These are phyloP conservation scores for Panicum hallii DNA, from an alignment of 202 grass and related monocot species.

Conservation along the genomic window DNA sequence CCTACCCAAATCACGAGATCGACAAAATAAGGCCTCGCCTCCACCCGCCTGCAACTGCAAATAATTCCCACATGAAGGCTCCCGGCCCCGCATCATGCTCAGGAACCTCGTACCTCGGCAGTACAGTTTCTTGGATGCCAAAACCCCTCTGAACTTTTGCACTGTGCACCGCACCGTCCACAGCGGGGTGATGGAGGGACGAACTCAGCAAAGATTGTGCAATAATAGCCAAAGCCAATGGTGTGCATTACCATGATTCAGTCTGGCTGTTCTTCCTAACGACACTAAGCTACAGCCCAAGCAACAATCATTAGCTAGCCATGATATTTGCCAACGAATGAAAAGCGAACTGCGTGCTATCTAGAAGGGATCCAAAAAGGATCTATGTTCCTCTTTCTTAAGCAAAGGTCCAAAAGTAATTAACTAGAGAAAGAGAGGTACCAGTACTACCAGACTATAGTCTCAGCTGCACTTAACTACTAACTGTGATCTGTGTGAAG, in stretches of 20 bases:
- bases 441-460: neutral
- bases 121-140: neutral
- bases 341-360: neutral
- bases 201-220: neutral
- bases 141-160: conserved; percentile 1
- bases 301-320: neutral
- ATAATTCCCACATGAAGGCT: neutral
- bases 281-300: conserved; percentile 1
- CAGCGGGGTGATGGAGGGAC: neutral
- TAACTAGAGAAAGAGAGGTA: too few species aligned
- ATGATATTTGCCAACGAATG: conserved; percentile 45
- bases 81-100: neutral
- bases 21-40: neutral
- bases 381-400: neutral
- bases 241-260: neutral
- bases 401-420: neutral
- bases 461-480: neutral
- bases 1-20: neutral
- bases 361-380: neutral
- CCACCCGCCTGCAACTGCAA: neutral
- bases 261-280: neutral
- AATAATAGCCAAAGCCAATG: neutral
- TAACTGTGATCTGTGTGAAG: neutral
- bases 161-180: neutral
- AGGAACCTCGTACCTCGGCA: conserved; percentile 7